phyloP scores from a whole-genome alignment of 2,329 filamentous ascomycete species.

The Albophoma yamanashiensis region DNA sequence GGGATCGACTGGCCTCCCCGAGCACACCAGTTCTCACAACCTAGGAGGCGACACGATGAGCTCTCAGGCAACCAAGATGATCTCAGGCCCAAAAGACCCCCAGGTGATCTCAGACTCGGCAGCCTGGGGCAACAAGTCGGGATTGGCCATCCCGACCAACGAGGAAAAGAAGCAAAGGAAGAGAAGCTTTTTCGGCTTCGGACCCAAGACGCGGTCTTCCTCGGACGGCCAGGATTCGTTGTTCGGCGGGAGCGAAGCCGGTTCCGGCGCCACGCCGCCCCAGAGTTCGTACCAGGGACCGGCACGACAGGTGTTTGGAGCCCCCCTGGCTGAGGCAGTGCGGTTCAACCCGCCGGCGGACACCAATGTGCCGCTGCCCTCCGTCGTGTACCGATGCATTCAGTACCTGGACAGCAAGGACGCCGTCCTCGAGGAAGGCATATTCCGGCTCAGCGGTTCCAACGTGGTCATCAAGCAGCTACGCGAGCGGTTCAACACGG shows the following conservation, averaged over 20 bases:
- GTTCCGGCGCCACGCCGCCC: slow-evolving; percentile 30
- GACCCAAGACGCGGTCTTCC: slow-evolving; percentile 47
- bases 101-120: slow-evolving; percentile 72
- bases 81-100: slow-evolving; percentile 78
- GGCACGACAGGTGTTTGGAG: slow-evolving; percentile 69
- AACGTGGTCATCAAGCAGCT: slow-evolving; percentile 88
- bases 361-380: slow-evolving; percentile 66
- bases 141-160: slow-evolving; percentile 33
- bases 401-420: slow-evolving; percentile 82
- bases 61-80: slow-evolving; percentile 37
- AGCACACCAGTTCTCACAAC: slow-evolving; percentile 21
- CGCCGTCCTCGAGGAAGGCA: slow-evolving; percentile 79
- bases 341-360: slow-evolving; percentile 66
- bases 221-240: slow-evolving; percentile 47
- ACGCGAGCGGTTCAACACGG: slow-evolving; percentile 84
- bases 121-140: slow-evolving; percentile 77
- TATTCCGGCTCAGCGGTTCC: slow-evolving; percentile 94
- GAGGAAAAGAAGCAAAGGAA: slow-evolving; percentile 79
- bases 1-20: slow-evolving; percentile 20
- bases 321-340: slow-evolving; percentile 76
- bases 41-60: slow-evolving; percentile 22
- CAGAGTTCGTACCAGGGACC: slow-evolving; percentile 38
- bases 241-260: slow-evolving; percentile 37
- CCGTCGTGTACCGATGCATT: slow-evolving; percentile 90
- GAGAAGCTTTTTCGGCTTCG: slow-evolving; percentile 63